These are phyloP conservation scores for Pseudonitzschia pungens DNA, from an alignment of 108 stramenopile species.

Conservation along the genomic window DNA sequence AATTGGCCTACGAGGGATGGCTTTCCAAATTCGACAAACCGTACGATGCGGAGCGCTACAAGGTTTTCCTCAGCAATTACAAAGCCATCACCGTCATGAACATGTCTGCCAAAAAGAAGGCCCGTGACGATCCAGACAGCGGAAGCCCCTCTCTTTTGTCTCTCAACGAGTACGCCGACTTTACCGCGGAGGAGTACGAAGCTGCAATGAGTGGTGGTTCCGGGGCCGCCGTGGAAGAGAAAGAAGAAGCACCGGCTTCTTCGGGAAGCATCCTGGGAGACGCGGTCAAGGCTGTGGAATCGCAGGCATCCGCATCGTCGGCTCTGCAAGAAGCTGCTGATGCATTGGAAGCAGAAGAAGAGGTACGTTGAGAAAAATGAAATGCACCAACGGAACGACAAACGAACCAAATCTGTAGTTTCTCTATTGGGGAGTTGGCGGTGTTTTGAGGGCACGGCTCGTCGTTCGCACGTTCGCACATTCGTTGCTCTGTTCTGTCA, in stretches of 20 bases:
- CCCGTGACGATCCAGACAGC: conserved; percentile 54
- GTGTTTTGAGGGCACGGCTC: no score
- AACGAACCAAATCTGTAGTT: no score
- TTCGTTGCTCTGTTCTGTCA: no score
- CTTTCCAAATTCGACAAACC: conserved; percentile 54
- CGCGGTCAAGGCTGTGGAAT: conserved; percentile 64
- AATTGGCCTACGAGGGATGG: conserved; percentile 83
- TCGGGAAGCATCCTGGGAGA: conserved; percentile 61
- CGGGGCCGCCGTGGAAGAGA: neutral
- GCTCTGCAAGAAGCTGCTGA: conserved; percentile 81
- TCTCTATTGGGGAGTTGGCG: no score
- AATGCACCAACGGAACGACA: conserved; percentile 6
- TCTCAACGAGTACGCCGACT: conserved; percentile 81
- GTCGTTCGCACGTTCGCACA: no score
- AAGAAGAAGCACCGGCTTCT: conserved; percentile 10
- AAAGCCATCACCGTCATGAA: conserved; percentile 80
- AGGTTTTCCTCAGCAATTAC: conserved; percentile 73
- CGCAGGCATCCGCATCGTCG: conserved; percentile 68
- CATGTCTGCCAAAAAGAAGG: conserved; percentile 72
- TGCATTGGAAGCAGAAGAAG: conserved; percentile 81
- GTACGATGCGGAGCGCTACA: conserved; percentile 48
- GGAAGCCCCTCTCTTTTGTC: conserved; percentile 48
- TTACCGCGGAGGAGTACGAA: conserved; percentile 74
- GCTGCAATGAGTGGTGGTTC: conserved; percentile 37
- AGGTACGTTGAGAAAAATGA: conserved; percentile 53